Evolutionary conservation across 441 rosid genomes (phyloP).

Genomic region (Syzygium malaccense): DNA sequence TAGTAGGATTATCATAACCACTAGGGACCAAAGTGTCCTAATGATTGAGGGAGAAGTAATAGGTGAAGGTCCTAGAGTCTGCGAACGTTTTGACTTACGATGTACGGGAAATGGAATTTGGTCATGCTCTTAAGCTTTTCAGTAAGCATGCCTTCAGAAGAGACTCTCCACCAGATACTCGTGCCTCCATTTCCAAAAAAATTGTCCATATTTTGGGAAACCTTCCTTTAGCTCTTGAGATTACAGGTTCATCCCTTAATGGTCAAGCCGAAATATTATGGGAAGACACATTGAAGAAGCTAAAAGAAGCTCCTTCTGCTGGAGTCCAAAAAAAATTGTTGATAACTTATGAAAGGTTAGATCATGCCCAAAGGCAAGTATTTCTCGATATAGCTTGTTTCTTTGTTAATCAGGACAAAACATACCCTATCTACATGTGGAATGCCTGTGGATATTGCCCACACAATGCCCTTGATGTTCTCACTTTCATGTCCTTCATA

Average conservation of each 20-base stretch:
- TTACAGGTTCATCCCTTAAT: neutral
- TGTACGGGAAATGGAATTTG: neutral
- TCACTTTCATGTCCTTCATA: neutral
- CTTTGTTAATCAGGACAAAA: neutral
- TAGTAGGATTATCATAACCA: neutral
- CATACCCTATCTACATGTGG: neutral
- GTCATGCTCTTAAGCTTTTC: neutral
- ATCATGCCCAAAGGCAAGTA: neutral
- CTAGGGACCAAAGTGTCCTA: neutral
- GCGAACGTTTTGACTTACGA: neutral
- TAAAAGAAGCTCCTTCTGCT: neutral
- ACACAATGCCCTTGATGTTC: neutral
- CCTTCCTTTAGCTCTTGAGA: neutral
- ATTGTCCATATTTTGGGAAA: neutral
- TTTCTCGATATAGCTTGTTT: neutral
- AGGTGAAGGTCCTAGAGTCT: neutral
- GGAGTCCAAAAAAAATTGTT: neutral
- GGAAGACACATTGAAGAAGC: neutral
- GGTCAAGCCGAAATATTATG: neutral
- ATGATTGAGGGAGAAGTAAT: neutral
- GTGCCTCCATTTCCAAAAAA: neutral
- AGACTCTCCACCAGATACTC: neutral
- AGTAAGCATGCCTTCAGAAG: neutral
- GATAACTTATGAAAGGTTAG: neutral
- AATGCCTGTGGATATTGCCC: neutral